phyloP scores from a whole-genome alignment of 2,329 filamentous ascomycete genomes.

The Atkinsonella texensis region DNA sequence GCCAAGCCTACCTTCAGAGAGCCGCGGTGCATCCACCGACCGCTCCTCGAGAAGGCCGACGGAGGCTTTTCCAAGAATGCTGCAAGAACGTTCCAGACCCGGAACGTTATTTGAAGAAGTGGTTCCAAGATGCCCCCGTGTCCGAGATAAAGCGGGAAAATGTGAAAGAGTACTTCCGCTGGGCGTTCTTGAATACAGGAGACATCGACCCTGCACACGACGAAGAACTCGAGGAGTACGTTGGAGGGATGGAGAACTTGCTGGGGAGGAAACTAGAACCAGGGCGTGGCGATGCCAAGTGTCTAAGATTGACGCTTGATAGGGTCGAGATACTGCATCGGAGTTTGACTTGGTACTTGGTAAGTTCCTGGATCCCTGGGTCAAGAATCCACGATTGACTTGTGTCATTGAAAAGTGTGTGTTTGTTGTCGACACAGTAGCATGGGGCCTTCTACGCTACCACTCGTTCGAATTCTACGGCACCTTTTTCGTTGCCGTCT shows the following conservation, averaged over 20 bases:
- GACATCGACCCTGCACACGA: conserved; percentile 30
- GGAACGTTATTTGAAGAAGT: conserved; percentile 39
- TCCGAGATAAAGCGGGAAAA: conserved; percentile 46
- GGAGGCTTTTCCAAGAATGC: conserved; percentile 37
- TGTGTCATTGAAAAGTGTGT: no score
- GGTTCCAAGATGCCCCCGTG: conserved; percentile 42
- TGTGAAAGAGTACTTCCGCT: conserved; percentile 47
- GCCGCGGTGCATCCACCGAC: conserved; percentile 36
- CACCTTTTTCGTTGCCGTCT: conserved; percentile 30
- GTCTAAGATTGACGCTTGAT: conserved; percentile 45
- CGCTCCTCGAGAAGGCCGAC: conserved; percentile 31
- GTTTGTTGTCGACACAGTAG: conserved; percentile 32
- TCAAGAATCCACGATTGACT: no score
- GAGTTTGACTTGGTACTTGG: conserved; percentile 44
- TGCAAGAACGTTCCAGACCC: conserved; percentile 38
- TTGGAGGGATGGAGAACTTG: conserved; percentile 36
- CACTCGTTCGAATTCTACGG: conserved; percentile 37
- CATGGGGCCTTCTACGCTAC: conserved; percentile 23
- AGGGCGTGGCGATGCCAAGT: conserved; percentile 39
- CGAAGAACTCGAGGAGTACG: conserved; percentile 44
- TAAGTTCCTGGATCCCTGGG: no score
- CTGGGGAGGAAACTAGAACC: conserved; percentile 36
- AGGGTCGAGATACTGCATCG: conserved; percentile 42
- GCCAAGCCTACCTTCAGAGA: conserved; percentile 36
- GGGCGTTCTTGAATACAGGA: conserved; percentile 44